Evolutionary conservation across 2,329 filamentous ascomycete species (phyloP), one percentile per base, ranked within the genome.

Genomic region (Nannizziopsis barbatae): DNA sequence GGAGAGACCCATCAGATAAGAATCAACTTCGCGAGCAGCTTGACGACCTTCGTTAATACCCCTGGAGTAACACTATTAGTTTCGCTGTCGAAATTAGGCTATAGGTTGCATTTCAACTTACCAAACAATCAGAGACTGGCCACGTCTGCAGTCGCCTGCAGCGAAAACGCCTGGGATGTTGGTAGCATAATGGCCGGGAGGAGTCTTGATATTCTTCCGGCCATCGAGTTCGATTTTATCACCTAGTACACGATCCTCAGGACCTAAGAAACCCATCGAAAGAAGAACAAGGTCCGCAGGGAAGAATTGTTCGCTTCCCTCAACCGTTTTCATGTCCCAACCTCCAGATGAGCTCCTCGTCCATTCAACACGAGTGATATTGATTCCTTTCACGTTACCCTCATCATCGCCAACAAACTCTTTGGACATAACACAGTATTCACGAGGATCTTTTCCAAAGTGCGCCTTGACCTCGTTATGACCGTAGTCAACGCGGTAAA

Each of bases 301-400:
- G 83, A 95, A 95, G 76, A 93, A 93, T 65, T 95, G 81, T 72
- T 94, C 85, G 53, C 84, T 90, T 33, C 86, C 88, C 57, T 95
- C 89, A 30, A 94, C 76, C 67, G 94, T 90, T 77, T 95, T 95
- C 88, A 96, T 95, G 69, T 95, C 90, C 90, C 90, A 96, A 39
- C 89, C 89, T 56, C 89, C 89, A 53, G 79, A 82, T 22, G 86
- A 76, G 47, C 81, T 86, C 75, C 89, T 92, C 58, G 87, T 92
- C 90, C 90, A 96, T 66, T 95, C 89, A 38, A 96, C 89, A 47
- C 90, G 87, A 51, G 92, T 80, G 38, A 88, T 95, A 71, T 92
- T 95, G 75, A 96, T 95, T 55, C 90, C 90, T 75, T 88, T 93
- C 62, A 96, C 87, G 56, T 83, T 83, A 64, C 89, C 89, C 43